Evolutionary conservation across 768 basidiomycete species (phyloP).

Genomic region (Lactarius akahatsu): DNA sequence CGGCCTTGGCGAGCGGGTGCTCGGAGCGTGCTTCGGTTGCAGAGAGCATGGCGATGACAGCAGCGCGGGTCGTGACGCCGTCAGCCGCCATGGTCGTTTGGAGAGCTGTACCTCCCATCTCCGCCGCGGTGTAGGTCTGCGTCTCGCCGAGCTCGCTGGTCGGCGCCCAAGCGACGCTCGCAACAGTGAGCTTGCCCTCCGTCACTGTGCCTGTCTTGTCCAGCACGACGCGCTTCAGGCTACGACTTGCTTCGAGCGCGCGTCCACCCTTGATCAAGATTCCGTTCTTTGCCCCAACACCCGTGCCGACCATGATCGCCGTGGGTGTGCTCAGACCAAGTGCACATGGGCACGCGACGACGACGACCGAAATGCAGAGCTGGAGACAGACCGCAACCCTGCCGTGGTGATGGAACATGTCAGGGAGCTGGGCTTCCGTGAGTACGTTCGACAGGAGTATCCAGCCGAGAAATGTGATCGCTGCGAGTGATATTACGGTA

Average conservation of each 20-base stretch:
- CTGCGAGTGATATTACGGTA: conserved; percentile 77
- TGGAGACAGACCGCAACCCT: conserved; percentile 90
- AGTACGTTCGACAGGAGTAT: conserved; percentile 65
- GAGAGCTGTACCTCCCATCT: conserved; percentile 30
- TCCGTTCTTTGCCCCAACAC: conserved; percentile 94
- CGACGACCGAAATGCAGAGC: conserved; percentile 96
- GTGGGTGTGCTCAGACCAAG: conserved; percentile 95
- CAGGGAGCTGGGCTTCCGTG: conserved; percentile 60
- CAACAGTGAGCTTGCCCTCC: conserved; percentile 86
- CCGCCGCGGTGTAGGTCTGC: conserved; percentile 18
- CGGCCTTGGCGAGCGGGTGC: conserved; percentile 93
- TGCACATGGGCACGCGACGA: conserved; percentile 98
- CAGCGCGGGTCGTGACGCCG: conserved; percentile 55
- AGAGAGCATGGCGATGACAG: conserved; percentile 77
- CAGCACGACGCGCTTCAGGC: conserved; percentile 76
- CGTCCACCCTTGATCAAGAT: conserved; percentile 97
- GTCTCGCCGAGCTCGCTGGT: conserved; percentile 35
- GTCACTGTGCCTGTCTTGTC: conserved; percentile 99
- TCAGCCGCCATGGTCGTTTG: conserved; percentile 49
- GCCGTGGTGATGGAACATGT: conserved; percentile 83
- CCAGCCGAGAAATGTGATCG: conserved; percentile 83
- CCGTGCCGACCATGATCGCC: conserved; percentile 99
- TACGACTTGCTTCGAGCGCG: conserved; percentile 87
- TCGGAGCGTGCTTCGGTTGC: conserved; percentile 91
- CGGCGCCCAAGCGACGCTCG: conserved; percentile 73